These are phyloP conservation scores for Plantago rigida DNA, from an alignment of 305 asterid species.

Conservation along the genomic window DNA sequence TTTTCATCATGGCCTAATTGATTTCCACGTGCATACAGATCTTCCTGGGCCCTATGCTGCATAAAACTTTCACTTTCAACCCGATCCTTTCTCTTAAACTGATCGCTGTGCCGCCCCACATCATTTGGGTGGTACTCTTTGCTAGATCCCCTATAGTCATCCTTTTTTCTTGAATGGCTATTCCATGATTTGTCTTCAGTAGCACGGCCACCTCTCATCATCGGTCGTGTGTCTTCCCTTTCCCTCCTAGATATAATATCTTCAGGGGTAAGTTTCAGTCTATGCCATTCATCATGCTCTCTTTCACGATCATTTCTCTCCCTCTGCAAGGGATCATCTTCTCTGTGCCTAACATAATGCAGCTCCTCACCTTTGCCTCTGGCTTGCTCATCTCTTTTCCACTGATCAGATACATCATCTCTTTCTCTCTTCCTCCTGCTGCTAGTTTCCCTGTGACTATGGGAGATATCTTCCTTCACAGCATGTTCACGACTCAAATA, in stretches of 20 bases:
- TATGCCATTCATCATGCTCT: slow-evolving; percentile 81
- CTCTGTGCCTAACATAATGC: slow-evolving; percentile 58
- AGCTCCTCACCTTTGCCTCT: slow-evolving; percentile 57
- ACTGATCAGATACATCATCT: slow-evolving; percentile 62
- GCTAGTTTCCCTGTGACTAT: slow-evolving; percentile 50
- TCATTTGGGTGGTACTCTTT: slow-evolving; percentile 61
- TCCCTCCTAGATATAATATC: slow-evolving; percentile 55
- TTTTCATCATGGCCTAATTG: slow-evolving; percentile 48
- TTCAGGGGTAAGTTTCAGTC: slow-evolving; percentile 52
- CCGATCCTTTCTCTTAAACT: slow-evolving; percentile 60
- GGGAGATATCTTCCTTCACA: slow-evolving; percentile 51
- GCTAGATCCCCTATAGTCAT: slow-evolving; percentile 56
- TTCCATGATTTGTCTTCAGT: slow-evolving; percentile 59
- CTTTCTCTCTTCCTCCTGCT: slow-evolving; percentile 70
- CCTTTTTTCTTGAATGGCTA: slow-evolving; percentile 63
- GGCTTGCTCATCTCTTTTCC: slow-evolving; percentile 57
- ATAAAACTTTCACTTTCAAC: slow-evolving; percentile 52
- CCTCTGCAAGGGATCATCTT: slow-evolving; percentile 51
- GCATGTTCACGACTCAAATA: slow-evolving; percentile 42
- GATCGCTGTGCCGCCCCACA: slow-evolving; percentile 50
- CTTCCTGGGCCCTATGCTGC: slow-evolving; percentile 60
- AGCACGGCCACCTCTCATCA: slow-evolving; percentile 47
- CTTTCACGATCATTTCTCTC: slow-evolving; percentile 68
- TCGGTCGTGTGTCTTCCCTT: slow-evolving; percentile 54
- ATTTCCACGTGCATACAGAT: slow-evolving; percentile 46